phyloP scores from a whole-genome alignment of 257 asterid genomes.

The Phtheirospermum japonicum region DNA sequence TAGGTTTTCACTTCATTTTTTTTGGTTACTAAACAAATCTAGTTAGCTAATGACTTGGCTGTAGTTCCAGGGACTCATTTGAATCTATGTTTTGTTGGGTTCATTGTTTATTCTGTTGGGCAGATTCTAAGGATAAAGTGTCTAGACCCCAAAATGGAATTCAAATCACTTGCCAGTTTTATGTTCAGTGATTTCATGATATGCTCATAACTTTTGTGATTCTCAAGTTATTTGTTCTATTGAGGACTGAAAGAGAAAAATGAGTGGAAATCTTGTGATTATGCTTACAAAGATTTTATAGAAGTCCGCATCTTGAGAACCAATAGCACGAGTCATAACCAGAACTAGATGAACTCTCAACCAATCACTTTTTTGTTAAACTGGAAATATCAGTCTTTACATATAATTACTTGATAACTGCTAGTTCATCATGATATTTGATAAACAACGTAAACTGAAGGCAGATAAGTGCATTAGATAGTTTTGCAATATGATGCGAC shows the following conservation, averaged over 20 bases:
- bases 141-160: too few relatives aligned
- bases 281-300: conserved; percentile 1
- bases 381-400: neutral
- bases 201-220: neutral
- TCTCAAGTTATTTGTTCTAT: neutral
- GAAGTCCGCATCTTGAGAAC: neutral
- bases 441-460: neutral
- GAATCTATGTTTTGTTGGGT: conserved; percentile 15
- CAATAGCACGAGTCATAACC: conserved; percentile 9
- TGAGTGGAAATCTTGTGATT: neutral
- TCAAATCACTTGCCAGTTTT: neutral
- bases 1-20: neutral
- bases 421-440: conserved; percentile 1
- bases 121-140: too few relatives aligned
- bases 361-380: neutral
- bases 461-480: neutral
- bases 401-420: conserved; percentile 8
- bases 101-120: too few relatives aligned
- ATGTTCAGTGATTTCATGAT: neutral
- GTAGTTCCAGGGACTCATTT: conserved; percentile 6
- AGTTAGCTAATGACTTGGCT: conserved; percentile 1
- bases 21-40: conserved; percentile 3
- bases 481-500: neutral
- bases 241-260: conserved; percentile 15
- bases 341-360: conserved; percentile 5